Conservation (phyloP, 768 basidiomycete genomes). For the Saitozyma sp. region DNA sequence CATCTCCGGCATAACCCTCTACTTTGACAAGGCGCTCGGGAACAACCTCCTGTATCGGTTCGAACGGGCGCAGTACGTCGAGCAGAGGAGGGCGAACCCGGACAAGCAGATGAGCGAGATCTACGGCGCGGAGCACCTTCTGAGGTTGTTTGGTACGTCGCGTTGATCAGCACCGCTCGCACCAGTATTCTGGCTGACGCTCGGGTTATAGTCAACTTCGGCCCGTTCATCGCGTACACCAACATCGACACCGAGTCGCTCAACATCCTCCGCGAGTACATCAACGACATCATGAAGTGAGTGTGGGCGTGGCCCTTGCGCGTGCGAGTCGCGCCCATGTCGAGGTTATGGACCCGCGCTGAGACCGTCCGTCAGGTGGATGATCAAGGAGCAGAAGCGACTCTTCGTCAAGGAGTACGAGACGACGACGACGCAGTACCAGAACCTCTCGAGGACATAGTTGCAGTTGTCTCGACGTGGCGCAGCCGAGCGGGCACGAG, state of each 20-base stretch:
- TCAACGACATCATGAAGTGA: slow-evolving; percentile 80
- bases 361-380: slow-evolving; percentile 60
- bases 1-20: slow-evolving; percentile 77
- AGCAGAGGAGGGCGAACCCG: slow-evolving; percentile 67
- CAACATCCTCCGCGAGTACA: slow-evolving; percentile 77
- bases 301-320: slow-evolving; percentile 44
- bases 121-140: slow-evolving; percentile 91
- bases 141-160: slow-evolving; percentile 81
- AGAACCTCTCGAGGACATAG: slow-evolving; percentile 75
- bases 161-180: not conserved
- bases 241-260: slow-evolving; percentile 89
- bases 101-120: slow-evolving; percentile 85
- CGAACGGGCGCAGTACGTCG: slow-evolving; percentile 88
- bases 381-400: slow-evolving; percentile 70
- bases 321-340: not conserved
- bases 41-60: slow-evolving; percentile 90
- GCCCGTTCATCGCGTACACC: slow-evolving; percentile 83
- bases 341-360: not conserved
- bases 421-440: slow-evolving; percentile 71
- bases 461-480: not conserved
- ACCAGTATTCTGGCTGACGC: slow-evolving; percentile 9
- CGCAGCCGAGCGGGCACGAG: not conserved
- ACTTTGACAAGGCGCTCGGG: slow-evolving; percentile 85
- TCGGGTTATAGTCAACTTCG: slow-evolving; percentile 71
- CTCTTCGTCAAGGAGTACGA: slow-evolving; percentile 80